Evolutionary conservation across 1,139 yeast genomes (phyloP).

Genomic region (Spathaspora sp.): DNA sequence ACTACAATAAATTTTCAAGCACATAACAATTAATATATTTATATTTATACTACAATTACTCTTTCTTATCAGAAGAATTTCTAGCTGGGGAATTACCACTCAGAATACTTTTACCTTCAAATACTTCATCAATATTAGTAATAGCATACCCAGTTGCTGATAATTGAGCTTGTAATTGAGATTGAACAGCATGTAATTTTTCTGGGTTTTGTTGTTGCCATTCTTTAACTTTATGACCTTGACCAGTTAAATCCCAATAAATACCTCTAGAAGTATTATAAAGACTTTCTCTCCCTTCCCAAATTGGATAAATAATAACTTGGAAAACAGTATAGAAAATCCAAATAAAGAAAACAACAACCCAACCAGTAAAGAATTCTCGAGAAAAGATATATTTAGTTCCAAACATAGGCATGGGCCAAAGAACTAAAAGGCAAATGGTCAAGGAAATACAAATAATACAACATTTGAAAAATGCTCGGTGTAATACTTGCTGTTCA

Average conservation of each 20-base stretch:
- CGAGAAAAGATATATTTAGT: slow-evolving; percentile 67
- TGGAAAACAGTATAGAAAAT: slow-evolving; percentile 55
- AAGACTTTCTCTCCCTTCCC: slow-evolving; percentile 68
- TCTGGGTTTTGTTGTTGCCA: slow-evolving; percentile 77
- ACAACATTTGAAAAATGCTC: slow-evolving; percentile 56
- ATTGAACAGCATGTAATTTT: slow-evolving; percentile 62
- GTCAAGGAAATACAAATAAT: slow-evolving; percentile 57
- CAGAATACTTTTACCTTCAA: slow-evolving; percentile 29
- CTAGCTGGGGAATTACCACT: slow-evolving; percentile 23
- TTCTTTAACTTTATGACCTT: slow-evolving; percentile 61
- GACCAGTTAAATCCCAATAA: slow-evolving; percentile 83
- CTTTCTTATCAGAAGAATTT: slow-evolving; percentile 24
- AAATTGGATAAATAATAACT: slow-evolving; percentile 61
- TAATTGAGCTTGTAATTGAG: slow-evolving; percentile 51
- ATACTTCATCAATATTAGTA: slow-evolving; percentile 15
- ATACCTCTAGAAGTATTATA: slow-evolving; percentile 67
- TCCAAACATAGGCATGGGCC: slow-evolving; percentile 94
- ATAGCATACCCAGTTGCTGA: slow-evolving; percentile 17
- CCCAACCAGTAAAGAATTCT: slow-evolving; percentile 80
- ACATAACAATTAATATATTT: background rate
- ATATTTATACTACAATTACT: slow-evolving; percentile 5
- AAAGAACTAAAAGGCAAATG: slow-evolving; percentile 59
- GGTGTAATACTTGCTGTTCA: slow-evolving; percentile 44
- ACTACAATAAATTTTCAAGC: background rate
- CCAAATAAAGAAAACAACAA: slow-evolving; percentile 74